Percentiles rank a stretch among this genome's conserved stretches.
These are phyloP conservation scores for Simplicillium aogashimaense DNA, from an alignment of 2,329 filamentous ascomycete genomes.

Conservation along the genomic window DNA sequence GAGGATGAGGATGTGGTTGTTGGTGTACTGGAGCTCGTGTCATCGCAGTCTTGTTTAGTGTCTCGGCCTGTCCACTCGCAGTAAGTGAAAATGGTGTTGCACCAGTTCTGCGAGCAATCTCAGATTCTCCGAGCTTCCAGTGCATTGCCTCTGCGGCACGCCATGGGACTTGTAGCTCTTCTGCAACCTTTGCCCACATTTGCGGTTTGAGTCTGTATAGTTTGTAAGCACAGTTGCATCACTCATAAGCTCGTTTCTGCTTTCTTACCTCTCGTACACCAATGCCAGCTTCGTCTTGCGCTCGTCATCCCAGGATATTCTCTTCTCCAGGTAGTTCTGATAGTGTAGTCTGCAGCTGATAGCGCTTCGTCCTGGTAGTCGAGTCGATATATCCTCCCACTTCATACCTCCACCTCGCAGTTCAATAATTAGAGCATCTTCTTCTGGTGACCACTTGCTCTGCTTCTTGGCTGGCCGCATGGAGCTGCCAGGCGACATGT, in stretches of 20 bases:
- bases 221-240: background rate
- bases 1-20: constrained; percentile 21
- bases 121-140: constrained; percentile 87
- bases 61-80: constrained; percentile 13
- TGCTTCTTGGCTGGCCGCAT: constrained; percentile 82
- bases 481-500: constrained; percentile 31
- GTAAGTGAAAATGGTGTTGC: constrained; percentile 75
- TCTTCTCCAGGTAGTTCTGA: constrained; percentile 90
- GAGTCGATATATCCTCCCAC: constrained; percentile 96
- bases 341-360: constrained; percentile 94
- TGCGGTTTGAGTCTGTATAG: constrained; percentile 77
- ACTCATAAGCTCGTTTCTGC: constrained; percentile 10
- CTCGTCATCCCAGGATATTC: constrained; percentile 94
- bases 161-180: constrained; percentile 94
- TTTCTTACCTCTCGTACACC: constrained; percentile 80
- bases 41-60: background rate
- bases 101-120: constrained; percentile 88
- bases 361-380: constrained; percentile 78
- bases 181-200: constrained; percentile 94
- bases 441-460: constrained; percentile 91
- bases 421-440: constrained; percentile 89
- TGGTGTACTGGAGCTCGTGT: constrained; percentile 17
- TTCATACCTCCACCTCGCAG: constrained; percentile 89
- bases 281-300: constrained; percentile 93
- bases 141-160: constrained; percentile 95